Evolutionary conservation across 2,329 filamentous ascomycete species (phyloP).

Genomic region (Atkinsonella texensis): DNA sequence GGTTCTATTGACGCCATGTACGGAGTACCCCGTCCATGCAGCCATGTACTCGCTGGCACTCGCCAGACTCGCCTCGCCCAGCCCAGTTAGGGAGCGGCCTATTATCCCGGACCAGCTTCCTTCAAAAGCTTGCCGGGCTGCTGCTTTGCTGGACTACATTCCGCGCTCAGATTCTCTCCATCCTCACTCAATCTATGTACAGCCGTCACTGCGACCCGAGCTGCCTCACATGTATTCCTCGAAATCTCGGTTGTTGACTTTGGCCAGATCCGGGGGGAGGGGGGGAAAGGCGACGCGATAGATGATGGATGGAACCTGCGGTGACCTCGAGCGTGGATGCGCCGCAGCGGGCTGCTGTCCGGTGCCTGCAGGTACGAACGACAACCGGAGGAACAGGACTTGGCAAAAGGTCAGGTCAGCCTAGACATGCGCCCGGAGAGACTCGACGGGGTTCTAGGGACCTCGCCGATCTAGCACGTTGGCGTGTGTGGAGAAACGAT

Average conservation of each 20-base stretch:
- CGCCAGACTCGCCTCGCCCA: too few relatives aligned
- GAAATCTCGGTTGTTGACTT: too few relatives aligned
- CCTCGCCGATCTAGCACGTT: conserved; percentile 1
- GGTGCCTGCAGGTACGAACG: conserved; percentile 8
- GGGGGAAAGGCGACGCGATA: background rate
- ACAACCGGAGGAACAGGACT: background rate
- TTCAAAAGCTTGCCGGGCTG: too few relatives aligned
- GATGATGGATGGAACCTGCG: background rate
- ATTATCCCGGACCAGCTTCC: too few relatives aligned
- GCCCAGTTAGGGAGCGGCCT: too few relatives aligned
- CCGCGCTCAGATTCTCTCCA: too few relatives aligned
- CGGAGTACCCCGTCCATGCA: too few relatives aligned
- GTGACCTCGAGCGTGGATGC: conserved; percentile 3
- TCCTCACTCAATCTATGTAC: background rate
- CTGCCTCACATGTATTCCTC: too few relatives aligned
- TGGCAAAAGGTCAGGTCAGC: background rate
- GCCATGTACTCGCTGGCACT: too few relatives aligned
- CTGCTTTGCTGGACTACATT: background rate
- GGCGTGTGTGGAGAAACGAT: background rate
- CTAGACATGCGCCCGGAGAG: background rate
- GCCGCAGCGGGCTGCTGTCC: conserved; percentile 4
- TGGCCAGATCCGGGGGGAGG: too few relatives aligned
- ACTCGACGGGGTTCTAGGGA: conserved; percentile 2
- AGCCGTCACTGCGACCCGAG: too few relatives aligned
- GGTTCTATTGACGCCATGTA: too few relatives aligned